Percentiles rank a stretch among this genome's conserved stretches.
These are phyloP conservation scores for Boletellus deceptivus DNA, from an alignment of 1,284 basidiomycete species.

Conservation along the genomic window DNA sequence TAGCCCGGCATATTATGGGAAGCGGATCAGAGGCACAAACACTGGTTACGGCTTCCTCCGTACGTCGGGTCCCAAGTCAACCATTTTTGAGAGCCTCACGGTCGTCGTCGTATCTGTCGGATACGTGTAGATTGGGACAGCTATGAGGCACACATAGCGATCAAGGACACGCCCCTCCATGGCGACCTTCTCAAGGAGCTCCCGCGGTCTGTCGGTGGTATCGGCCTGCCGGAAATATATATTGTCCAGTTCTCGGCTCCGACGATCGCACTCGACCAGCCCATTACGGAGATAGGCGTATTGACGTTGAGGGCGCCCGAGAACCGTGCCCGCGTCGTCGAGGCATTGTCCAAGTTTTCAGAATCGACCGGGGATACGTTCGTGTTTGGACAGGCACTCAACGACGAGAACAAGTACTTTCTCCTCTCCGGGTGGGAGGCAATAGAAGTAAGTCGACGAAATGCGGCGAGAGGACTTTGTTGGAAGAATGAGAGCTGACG, in stretches of 20 bases:
- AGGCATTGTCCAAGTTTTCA: constrained; percentile 13
- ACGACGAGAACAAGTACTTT: constrained; percentile 27
- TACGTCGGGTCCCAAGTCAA: constrained; percentile 9
- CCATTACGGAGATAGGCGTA: constrained; percentile 20
- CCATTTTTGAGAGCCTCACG: not conserved
- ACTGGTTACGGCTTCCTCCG: constrained; percentile 20
- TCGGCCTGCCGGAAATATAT: constrained; percentile 13
- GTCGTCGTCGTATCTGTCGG: too few species aligned
- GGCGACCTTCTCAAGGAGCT: constrained; percentile 6
- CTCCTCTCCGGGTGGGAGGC: constrained; percentile 22
- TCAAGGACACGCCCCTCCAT: constrained; percentile 12
- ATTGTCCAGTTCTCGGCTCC: constrained; percentile 24
- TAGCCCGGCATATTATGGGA: constrained; percentile 26
- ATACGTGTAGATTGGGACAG: constrained; percentile 30
- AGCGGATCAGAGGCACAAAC: constrained; percentile 16
- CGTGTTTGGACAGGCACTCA: constrained; percentile 22
- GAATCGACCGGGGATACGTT: constrained; percentile 11
- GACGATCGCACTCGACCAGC: constrained; percentile 8
- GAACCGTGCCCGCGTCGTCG: constrained; percentile 15
- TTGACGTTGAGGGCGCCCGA: constrained; percentile 23
- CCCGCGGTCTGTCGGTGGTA: constrained; percentile 1
- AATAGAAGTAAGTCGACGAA: constrained; percentile 16
- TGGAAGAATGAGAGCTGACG: not conserved
- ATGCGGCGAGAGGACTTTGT: not conserved
- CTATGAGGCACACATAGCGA: constrained; percentile 17